Evolutionary conservation across 345 rosid genomes (phyloP), one percentile per base, ranked within the genome.

Genomic region (Carallia pectinifolia): DNA sequence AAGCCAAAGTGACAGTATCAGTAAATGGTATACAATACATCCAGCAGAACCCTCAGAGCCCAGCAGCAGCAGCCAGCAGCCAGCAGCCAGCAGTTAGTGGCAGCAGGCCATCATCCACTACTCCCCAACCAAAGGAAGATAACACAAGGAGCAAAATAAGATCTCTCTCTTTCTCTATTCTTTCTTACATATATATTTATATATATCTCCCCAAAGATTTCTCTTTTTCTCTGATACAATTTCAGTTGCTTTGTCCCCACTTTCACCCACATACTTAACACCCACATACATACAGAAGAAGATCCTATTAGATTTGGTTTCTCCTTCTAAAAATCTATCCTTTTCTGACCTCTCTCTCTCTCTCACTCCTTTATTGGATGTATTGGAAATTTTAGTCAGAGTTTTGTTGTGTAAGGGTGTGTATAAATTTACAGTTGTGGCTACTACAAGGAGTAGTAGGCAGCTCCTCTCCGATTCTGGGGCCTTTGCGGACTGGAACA

Each of bases 401-500:
- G 17, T 27, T 34, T 67, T 39, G 16, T 68, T n/a, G 34, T 44
- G 50, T 62, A 2, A 62, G 47, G n/a, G 6, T 31, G 29, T 60
- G 61, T 61, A 73, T 66, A 71, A 53, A 67, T 16, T 76, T 37
- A 70, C 78, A 84, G 87, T 83, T 84, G 97, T 95, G 98, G 99
- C 98, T 87, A 90, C 93, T 69, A 84, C 96, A 81, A 84, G 97
- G 90, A 68, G 60, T 23, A 23, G 69, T 39, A 83, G 96, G 81
- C 90, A 87, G 75, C 78, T 87, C 12, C 72, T 87, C 52, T 85
- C 96, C 33, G 98, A 92, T 71, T 83, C 98, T 47, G 97, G 97
- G 76, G 98, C 98, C 58, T 90, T 91, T 71, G 92, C 93, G 37
- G 99, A 91, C 80, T 94, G 97, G 98, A 80, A 89, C 4, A 67